These are phyloP conservation scores for Xylaria intraflava DNA, from an alignment of 495 filamentous ascomycete species.

Conservation along the genomic window DNA sequence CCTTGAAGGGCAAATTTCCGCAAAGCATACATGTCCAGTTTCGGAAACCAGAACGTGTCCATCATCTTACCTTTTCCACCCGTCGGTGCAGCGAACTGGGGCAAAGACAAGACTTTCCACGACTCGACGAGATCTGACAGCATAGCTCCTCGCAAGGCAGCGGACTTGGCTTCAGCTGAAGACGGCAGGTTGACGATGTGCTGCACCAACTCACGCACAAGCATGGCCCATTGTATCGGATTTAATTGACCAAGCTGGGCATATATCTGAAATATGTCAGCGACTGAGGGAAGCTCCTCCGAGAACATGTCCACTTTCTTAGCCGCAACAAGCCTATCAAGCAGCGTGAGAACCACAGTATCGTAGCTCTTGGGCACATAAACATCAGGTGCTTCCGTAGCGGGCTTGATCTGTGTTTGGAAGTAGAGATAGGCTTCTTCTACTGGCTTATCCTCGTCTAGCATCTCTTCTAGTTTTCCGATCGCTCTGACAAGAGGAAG, in stretches of 20 bases:
- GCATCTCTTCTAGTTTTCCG: constrained; percentile 31
- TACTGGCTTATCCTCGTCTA: constrained; percentile 20
- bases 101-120: constrained; percentile 32
- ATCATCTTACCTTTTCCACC: constrained; percentile 7
- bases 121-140: constrained; percentile 35
- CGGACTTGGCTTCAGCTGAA: constrained; percentile 13
- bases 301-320: constrained; percentile 31
- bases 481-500: constrained; percentile 21
- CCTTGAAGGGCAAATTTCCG: constrained; percentile 7
- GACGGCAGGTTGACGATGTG: constrained; percentile 25
- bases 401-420: constrained; percentile 30
- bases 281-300: constrained; percentile 28
- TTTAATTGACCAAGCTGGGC: constrained; percentile 25
- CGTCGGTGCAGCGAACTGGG: constrained; percentile 4
- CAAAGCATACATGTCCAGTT: constrained; percentile 10
- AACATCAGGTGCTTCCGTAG: constrained; percentile 13
- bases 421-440: constrained; percentile 35
- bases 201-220: constrained; percentile 29
- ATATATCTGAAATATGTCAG: constrained; percentile 35
- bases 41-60: constrained; percentile 20
- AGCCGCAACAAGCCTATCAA: constrained; percentile 23
- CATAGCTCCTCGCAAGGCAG: constrained; percentile 26
- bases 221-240: constrained; percentile 25
- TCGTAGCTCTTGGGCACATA: constrained; percentile 17
- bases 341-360: constrained; percentile 15